Evolutionary conservation across 148 eudicot species (phyloP), one percentile per base, ranked within the genome.

Genomic region (Persicaria maculosa): DNA sequence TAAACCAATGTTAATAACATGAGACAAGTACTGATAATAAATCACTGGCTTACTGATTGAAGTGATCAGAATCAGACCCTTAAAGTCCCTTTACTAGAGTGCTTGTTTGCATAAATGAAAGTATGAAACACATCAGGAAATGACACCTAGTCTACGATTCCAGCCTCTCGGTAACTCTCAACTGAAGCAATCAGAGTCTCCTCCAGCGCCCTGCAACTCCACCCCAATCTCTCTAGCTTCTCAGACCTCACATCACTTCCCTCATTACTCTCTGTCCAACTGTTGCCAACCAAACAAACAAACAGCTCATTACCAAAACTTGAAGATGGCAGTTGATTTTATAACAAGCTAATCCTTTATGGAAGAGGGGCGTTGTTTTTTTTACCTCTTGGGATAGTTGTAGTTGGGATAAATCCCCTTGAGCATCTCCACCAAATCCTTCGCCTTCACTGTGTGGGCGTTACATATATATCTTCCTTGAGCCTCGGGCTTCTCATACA

Each of bases 401-500:
- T 80, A 83, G 61, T 72, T 52, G 10, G 88, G 85, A 74, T 76
- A 85, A 62, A 55, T 59, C 54, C 54, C 71, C 65, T 40, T 80
- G 71, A 85, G 75, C 76, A 76, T 83, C 44, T 84, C 88, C 73
- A 91, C 91, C 78, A 91, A 55, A 62, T 87, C 97, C 71, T 59
- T 76, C 50, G 73, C 44, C 75, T 71, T 79, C 52, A 81, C 47
- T 12, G 5, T 69, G 79, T 88, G 85, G 50, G 91, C 62, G 2
- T 84, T 73, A 83, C 97, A 91, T 68, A 88, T 75, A 75, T 91
- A 89, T 77, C 96, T 85, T 68, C 97, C 97, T 69, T 85, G 77
- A 40, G 98, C 88, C 77, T 94, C 86, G 22, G 90, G 90, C 79
- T 81, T 88, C 85, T 94, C 92, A 77, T 83, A 90, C 44, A 79